Evolutionary conservation across 495 filamentous ascomycete genomes (phyloP), one percentile per base, ranked within the genome.

Genomic region (Neurospora discreta): DNA sequence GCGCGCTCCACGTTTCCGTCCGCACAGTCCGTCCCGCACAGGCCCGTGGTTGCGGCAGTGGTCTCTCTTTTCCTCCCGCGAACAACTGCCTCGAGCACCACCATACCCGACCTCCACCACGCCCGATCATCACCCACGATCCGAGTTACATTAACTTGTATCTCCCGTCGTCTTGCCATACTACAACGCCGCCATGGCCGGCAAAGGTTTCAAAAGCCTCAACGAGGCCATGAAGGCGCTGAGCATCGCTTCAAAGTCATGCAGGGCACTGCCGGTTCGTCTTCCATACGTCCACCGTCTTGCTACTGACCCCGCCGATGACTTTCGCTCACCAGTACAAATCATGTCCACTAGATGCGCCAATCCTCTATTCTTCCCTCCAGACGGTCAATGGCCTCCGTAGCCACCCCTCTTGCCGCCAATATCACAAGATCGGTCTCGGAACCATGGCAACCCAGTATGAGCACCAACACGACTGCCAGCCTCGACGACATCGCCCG

Each of bases 371-470:
- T 38, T 33, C 39, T 71, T 38, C 76, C 70, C 69, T 81, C 79
- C 65, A 77, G 87, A 75, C 86, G 93, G 68, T 88, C 90, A 74
- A 93, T 97, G 89, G 90, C 93, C 2, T 96, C 94, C n/a, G 90
- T 93, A 74, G 82, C 86, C 52, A 60, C 52, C 52, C 26, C 52
- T 15, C 78, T 84, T 36, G 46, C 80, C 26, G 75, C 81, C 8
- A 83, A 77, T 67, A 85, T 83, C 76, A 85, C 82, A 70, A 81
- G 81, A 77, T 79, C 82, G n/a, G 76, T 79, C 60, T 69, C 70
- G 52, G 74, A 78, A 16, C n/a, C 73, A 5, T 75, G 73, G 72
- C 72, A 73, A 44, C 76, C 73, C 18, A 44, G 73, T 78, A 80
- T 65, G 77, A 73, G 52, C 26, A 60, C 26, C 26, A 60, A 60